Evolutionary conservation across 441 rosid genomes (phyloP).

Genomic region (Manihot esculenta): DNA sequence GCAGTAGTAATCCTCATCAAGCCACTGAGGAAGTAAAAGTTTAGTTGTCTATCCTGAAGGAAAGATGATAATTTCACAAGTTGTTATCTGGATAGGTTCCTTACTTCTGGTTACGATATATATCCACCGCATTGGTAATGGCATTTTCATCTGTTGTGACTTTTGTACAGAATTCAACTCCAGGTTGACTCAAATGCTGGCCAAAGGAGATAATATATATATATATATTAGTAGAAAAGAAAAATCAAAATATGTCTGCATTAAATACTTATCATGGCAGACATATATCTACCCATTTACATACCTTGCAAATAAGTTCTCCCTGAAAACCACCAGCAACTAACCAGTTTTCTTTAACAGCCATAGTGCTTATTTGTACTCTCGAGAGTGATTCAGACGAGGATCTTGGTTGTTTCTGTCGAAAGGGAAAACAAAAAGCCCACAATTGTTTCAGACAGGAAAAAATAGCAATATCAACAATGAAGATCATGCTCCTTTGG

Average conservation of each 20-base stretch:
- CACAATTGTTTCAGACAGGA: background rate
- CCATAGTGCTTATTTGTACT: conserved; percentile 89
- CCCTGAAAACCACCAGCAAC: conserved; percentile 98
- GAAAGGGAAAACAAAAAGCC: background rate
- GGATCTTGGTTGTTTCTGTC: conserved; percentile 68
- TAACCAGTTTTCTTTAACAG: conserved; percentile 72
- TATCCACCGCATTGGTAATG: conserved; percentile 86
- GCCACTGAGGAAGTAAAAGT: conserved; percentile 46
- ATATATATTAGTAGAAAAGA: background rate
- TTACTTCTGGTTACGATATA: conserved; percentile 62
- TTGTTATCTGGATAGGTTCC: background rate
- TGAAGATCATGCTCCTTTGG: conserved; percentile 50
- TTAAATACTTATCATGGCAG: too few species aligned
- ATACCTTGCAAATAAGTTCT: conserved; percentile 88
- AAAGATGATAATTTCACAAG: background rate
- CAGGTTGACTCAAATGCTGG: conserved; percentile 74
- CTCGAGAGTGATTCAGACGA: conserved; percentile 69
- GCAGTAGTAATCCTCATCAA: conserved; percentile 71
- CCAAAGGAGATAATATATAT: background rate
- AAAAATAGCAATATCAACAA: background rate
- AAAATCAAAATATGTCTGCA: background rate
- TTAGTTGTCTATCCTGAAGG: background rate
- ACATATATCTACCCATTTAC: background rate
- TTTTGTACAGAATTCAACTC: conserved; percentile 75
- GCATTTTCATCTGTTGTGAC: conserved; percentile 79